Evolutionary conservation across 2,329 filamentous ascomycete genomes (phyloP).

Genomic region (Fulvia fulva): DNA sequence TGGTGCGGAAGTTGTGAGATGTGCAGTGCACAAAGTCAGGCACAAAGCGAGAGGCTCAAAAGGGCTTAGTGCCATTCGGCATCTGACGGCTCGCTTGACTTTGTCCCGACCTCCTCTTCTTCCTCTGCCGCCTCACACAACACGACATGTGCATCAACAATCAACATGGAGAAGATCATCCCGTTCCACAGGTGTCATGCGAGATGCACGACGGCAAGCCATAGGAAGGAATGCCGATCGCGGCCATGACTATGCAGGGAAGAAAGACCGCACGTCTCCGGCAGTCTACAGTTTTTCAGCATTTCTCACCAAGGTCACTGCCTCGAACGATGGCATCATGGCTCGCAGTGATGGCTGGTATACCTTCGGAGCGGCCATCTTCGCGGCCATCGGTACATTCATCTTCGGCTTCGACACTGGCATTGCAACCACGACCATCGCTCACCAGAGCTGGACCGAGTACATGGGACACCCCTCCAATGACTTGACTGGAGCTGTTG

Average conservation of each 20-base stretch:
- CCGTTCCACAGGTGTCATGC: neutral
- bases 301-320: neutral
- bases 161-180: slow-evolving; percentile 1
- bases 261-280: neutral
- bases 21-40: neutral
- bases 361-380: slow-evolving; percentile 51
- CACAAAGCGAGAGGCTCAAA: neutral
- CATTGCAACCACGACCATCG: slow-evolving; percentile 59
- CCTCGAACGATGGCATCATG: neutral
- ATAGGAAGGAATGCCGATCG: neutral
- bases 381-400: slow-evolving; percentile 58
- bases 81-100: neutral
- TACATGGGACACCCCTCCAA: slow-evolving; percentile 56
- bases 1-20: neutral
- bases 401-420: slow-evolving; percentile 59
- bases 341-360: slow-evolving; percentile 35
- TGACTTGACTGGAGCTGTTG: slow-evolving; percentile 54
- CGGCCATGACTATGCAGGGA: neutral
- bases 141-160: neutral
- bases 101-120: neutral
- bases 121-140: neutral
- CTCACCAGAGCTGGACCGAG: slow-evolving; percentile 56
- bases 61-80: neutral
- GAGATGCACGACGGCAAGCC: neutral
- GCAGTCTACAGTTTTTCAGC: neutral